Evolutionary conservation across 179 eudicot genomes (phyloP).

Genomic region (Vitellaria paradoxa): DNA sequence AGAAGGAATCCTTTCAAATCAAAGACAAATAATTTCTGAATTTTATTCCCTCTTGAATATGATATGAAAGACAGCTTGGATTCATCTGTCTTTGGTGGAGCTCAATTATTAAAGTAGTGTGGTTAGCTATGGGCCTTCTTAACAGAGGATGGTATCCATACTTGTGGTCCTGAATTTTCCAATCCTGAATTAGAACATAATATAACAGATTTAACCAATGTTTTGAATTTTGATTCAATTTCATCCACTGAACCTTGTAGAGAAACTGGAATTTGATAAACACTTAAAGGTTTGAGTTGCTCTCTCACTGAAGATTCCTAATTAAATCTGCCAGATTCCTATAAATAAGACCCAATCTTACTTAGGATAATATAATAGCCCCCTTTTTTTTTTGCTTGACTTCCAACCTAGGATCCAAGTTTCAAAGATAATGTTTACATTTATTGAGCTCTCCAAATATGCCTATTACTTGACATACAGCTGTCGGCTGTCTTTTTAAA

Average conservation of each 20-base stretch:
- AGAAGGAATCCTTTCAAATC: neutral
- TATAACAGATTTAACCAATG: neutral
- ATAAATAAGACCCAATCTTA: neutral
- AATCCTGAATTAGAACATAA: neutral
- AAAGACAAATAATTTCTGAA: neutral
- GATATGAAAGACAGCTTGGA: neutral
- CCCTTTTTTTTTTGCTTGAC: neutral
- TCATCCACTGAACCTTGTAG: neutral
- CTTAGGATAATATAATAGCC: neutral
- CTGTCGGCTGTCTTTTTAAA: too few relatives aligned
- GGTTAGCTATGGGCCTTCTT: neutral
- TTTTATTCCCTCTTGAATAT: constrained; percentile 4
- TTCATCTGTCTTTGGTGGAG: neutral
- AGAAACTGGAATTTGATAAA: neutral
- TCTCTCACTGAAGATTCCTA: neutral
- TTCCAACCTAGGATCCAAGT: too few relatives aligned
- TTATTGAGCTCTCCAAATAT: too few relatives aligned
- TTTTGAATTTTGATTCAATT: neutral
- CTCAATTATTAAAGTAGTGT: neutral
- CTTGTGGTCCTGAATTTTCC: neutral
- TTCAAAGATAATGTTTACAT: too few relatives aligned
- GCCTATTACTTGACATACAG: too few relatives aligned
- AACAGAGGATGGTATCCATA: neutral
- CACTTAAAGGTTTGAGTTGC: neutral
- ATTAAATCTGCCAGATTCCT: neutral